These are phyloP conservation scores for Pseudocercospora eumusae DNA, from an alignment of 2,329 filamentous ascomycete genomes.

Conservation along the genomic window DNA sequence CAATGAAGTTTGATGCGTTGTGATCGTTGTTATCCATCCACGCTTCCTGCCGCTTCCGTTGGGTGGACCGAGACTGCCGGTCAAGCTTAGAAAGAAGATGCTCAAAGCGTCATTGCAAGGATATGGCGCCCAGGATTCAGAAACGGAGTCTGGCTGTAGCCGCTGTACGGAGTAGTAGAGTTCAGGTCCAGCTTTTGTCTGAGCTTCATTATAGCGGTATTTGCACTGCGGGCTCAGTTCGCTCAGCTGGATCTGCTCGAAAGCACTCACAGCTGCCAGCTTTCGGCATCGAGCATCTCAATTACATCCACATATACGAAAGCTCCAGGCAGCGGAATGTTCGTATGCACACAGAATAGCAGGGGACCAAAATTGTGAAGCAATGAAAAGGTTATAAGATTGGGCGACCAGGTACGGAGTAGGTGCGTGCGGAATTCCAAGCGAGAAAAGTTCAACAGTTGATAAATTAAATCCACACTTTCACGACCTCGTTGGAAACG, in stretches of 20 bases:
- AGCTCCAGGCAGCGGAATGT: neutral
- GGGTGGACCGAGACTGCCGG: neutral
- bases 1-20: no score
- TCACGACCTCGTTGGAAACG: no score
- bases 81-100: neutral
- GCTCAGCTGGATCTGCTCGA: neutral
- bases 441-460: neutral
- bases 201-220: neutral
- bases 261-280: neutral
- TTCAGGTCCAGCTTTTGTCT: neutral
- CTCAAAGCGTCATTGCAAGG: neutral
- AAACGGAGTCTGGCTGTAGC: neutral
- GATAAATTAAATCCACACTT: neutral
- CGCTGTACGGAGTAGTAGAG: neutral
- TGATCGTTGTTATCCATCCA: no score
- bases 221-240: neutral
- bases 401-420: constrained; percentile 1
- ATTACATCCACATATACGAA: neutral
- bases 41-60: no score
- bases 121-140: neutral
- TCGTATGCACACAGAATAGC: neutral
- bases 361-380: neutral
- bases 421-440: neutral
- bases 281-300: neutral
- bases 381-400: constrained; percentile 2